Evolutionary conservation across 2,329 filamentous ascomycete species (phyloP).

Genomic region (Neopestalotiopsis sp.): DNA sequence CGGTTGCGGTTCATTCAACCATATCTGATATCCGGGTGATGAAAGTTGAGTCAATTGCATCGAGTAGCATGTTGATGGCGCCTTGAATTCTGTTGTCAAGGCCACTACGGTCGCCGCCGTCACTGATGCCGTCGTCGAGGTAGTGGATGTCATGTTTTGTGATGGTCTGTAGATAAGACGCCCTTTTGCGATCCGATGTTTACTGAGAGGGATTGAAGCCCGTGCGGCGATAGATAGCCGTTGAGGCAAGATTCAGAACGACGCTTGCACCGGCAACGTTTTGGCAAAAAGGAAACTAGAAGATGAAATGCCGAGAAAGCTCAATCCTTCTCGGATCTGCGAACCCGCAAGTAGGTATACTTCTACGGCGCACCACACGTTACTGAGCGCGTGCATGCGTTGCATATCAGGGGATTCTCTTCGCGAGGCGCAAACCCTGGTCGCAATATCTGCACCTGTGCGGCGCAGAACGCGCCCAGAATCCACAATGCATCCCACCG

Average conservation of each 20-base stretch:
- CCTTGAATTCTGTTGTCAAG: conserved; percentile 29
- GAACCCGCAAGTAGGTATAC: background rate
- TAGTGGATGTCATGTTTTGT: conserved; percentile 1
- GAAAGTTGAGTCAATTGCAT: conserved; percentile 26
- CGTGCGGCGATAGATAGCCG: background rate
- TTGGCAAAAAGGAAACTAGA: conserved; percentile 1
- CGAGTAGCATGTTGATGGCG: conserved; percentile 27
- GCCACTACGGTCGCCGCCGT: conserved; percentile 8
- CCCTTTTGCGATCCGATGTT: background rate
- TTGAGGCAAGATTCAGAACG: background rate
- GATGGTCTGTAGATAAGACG: background rate
- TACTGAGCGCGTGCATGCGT: background rate
- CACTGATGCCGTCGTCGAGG: background rate
- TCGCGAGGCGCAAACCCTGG: background rate
- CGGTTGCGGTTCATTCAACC: conserved; percentile 31
- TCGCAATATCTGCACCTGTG: background rate
- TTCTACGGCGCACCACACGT: background rate
- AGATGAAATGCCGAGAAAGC: background rate
- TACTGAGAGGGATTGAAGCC: background rate
- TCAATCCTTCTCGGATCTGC: background rate
- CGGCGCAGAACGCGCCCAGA: background rate
- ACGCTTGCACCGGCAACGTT: background rate
- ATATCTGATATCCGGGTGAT: conserved; percentile 27
- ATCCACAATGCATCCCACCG: background rate
- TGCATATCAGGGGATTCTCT: background rate